Evolutionary conservation across 169 alveolate species (phyloP).

Genomic region (Plasmodium ovale): DNA sequence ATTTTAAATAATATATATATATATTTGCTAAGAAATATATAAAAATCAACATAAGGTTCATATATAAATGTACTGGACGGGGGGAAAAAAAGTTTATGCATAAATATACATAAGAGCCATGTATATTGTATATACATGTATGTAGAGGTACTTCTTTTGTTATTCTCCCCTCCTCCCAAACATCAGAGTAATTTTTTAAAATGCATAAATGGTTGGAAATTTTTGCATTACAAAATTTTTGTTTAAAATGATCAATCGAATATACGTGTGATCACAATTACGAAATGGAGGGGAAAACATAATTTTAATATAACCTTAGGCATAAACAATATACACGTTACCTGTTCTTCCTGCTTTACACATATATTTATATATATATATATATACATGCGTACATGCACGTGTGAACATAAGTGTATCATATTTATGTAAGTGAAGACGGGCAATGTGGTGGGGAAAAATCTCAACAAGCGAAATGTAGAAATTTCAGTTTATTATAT

Average conservation of each 20-base stretch:
- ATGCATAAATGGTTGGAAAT: too few relatives aligned
- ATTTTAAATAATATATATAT: not conserved
- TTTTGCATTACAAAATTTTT: too few relatives aligned
- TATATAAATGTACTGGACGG: not conserved
- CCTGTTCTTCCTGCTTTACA: not conserved
- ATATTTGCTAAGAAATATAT: not conserved
- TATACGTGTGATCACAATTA: not conserved
- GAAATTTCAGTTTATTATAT: not conserved
- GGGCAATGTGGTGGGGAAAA: not conserved
- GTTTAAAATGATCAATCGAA: not conserved
- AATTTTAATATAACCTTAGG: not conserved
- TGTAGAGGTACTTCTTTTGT: not conserved
- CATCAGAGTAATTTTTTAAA: too few relatives aligned
- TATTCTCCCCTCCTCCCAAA: not conserved
- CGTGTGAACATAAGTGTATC: not conserved
- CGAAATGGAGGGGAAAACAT: not conserved
- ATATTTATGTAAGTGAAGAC: not conserved
- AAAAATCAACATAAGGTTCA: constrained; percentile 1
- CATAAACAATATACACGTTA: not conserved
- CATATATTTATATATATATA: not conserved
- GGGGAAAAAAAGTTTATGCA: not conserved
- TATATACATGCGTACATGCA: constrained; percentile 22
- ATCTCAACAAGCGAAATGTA: not conserved
- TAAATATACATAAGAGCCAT: too few relatives aligned
- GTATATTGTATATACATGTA: not conserved